phyloP scores from a whole-genome alignment of 768 basidiomycete genomes.

The Russula sp. region DNA sequence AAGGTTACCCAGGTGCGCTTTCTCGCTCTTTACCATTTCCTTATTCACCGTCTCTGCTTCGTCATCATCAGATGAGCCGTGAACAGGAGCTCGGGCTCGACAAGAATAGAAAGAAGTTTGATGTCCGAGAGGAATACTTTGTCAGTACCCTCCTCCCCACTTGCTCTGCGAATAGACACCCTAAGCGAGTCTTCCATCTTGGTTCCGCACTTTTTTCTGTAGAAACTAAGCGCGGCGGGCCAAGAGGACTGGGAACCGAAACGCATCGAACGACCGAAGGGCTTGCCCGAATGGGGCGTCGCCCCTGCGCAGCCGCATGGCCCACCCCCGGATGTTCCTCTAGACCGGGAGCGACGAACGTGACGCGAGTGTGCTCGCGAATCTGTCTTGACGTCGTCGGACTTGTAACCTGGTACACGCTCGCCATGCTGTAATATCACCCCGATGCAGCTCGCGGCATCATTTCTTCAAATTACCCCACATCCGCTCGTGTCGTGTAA shows the following conservation, averaged over 20 bases:
- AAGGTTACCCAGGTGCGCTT: slow-evolving; percentile 59
- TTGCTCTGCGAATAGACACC: background rate
- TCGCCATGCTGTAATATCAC: no score
- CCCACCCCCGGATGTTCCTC: background rate
- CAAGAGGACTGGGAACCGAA: slow-evolving; percentile 84
- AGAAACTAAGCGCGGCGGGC: slow-evolving; percentile 60
- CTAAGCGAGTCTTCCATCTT: background rate
- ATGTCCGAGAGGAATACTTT: slow-evolving; percentile 94
- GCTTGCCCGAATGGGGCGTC: slow-evolving; percentile 92
- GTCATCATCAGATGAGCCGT: slow-evolving; percentile 49
- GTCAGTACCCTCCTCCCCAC: slow-evolving; percentile 46
- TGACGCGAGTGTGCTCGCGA: background rate
- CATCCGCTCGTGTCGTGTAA: background rate
- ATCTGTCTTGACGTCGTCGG: no score
- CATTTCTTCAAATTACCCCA: background rate
- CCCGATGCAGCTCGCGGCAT: no score
- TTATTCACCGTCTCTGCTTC: background rate
- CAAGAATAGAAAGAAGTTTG: slow-evolving; percentile 70
- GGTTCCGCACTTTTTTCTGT: slow-evolving; percentile 3
- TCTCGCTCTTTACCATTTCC: no score
- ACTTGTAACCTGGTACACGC: no score
- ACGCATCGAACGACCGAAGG: slow-evolving; percentile 75
- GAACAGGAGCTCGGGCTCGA: slow-evolving; percentile 75
- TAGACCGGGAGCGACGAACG: background rate
- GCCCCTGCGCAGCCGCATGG: slow-evolving; percentile 54